Percentiles rank a stretch among this genome's conserved stretches.
Conservation (phyloP, 257 asterid genomes). For the Datura wrightii region DNA sequence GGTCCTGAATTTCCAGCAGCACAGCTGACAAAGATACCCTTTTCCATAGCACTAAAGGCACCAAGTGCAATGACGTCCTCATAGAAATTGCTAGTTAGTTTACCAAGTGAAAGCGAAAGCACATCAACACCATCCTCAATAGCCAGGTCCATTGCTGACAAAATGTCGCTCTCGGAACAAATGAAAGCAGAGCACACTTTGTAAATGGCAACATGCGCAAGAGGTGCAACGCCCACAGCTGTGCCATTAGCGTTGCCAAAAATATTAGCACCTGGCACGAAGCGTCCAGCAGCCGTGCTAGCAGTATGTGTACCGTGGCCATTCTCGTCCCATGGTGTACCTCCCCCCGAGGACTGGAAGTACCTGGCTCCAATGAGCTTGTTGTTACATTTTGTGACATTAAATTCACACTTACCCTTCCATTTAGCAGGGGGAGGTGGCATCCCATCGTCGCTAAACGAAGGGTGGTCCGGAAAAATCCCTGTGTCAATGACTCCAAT, state of each 20-base stretch:
- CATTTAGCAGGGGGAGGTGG: constrained; percentile 40
- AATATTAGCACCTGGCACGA: constrained; percentile 35
- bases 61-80: constrained; percentile 40
- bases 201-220: constrained; percentile 44
- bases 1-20: constrained; percentile 49
- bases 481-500: constrained; percentile 46
- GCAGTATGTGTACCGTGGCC: constrained; percentile 50
- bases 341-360: neutral
- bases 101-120: constrained; percentile 43
- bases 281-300: constrained; percentile 44
- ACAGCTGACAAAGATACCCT: constrained; percentile 45
- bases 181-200: constrained; percentile 1
- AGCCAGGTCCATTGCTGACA: constrained; percentile 49
- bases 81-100: neutral
- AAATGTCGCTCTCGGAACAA: constrained; percentile 32
- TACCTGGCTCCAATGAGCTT: constrained; percentile 43
- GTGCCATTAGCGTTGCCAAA: constrained; percentile 45
- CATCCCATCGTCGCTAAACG: constrained; percentile 32
- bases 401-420: constrained; percentile 43
- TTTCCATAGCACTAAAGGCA: constrained; percentile 39
- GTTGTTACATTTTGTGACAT: constrained; percentile 36
- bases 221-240: constrained; percentile 48
- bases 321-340: constrained; percentile 14
- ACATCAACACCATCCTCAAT: constrained; percentile 50
- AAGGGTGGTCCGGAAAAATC: constrained; percentile 37